These are phyloP conservation scores for Pinus albicaulis DNA, from an alignment of 75 land plant genomes.

Conservation along the genomic window DNA sequence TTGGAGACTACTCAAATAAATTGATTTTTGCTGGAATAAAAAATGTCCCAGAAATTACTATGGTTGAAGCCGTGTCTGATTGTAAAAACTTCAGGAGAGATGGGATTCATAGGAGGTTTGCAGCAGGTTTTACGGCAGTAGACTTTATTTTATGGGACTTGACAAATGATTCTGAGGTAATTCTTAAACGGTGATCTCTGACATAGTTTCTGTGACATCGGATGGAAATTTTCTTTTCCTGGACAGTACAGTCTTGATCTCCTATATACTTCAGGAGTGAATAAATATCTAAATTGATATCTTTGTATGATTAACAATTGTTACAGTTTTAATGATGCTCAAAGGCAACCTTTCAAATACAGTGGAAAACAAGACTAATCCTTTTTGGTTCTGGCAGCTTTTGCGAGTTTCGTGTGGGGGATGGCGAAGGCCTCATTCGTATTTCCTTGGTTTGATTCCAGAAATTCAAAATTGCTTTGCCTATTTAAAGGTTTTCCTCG, in stretches of 20 bases:
- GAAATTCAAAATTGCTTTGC: constrained; percentile 81
- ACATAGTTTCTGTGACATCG: not conserved
- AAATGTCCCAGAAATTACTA: constrained; percentile 73
- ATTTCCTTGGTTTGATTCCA: constrained; percentile 69
- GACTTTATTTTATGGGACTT: constrained; percentile 89
- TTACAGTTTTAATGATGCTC: not conserved
- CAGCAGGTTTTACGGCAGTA: constrained; percentile 77
- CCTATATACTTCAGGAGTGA: not conserved
- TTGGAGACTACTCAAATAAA: not conserved
- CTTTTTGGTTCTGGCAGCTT: constrained; percentile 34
- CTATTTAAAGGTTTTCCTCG: constrained; percentile 70
- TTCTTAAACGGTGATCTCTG: not conserved
- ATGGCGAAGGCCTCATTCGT: constrained; percentile 95
- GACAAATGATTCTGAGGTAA: constrained; percentile 68
- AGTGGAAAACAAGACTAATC: not conserved
- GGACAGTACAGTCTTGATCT: not conserved
- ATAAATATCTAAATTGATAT: not conserved
- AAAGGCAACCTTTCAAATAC: not conserved
- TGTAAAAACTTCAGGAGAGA: constrained; percentile 17
- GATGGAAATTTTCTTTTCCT: not conserved
- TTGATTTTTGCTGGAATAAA: constrained; percentile 79
- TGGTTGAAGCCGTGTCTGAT: constrained; percentile 47
- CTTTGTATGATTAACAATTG: not conserved
- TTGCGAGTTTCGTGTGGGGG: constrained; percentile 87
- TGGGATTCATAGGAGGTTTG: constrained; percentile 34